Evolutionary conservation across 2,329 filamentous ascomycete genomes (phyloP).

Genomic region (Aspergillus sp.): DNA sequence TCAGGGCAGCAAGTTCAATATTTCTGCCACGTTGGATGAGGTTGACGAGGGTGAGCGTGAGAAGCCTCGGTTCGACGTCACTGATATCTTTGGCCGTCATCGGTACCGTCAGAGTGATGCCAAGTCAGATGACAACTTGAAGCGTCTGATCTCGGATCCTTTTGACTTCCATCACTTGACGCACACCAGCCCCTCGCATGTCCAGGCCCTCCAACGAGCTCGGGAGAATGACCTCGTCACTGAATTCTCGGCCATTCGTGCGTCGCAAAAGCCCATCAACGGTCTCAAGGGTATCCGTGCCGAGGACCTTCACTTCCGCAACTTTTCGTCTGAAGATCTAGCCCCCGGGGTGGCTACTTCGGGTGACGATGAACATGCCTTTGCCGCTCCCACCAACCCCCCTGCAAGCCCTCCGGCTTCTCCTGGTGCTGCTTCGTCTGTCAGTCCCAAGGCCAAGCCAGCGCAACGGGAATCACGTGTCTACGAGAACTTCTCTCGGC

Average conservation of each 20-base stretch:
- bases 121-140: conserved; percentile 39
- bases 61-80: conserved; percentile 26
- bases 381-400: not conserved
- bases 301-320: conserved; percentile 38
- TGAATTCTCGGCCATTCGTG: conserved; percentile 49
- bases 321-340: conserved; percentile 28
- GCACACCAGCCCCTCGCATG: conserved; percentile 51
- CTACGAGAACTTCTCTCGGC: conserved; percentile 52
- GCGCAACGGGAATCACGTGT: conserved; percentile 30
- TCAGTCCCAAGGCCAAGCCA: conserved; percentile 17
- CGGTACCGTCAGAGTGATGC: conserved; percentile 25
- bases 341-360: conserved; percentile 16
- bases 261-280: conserved; percentile 45
- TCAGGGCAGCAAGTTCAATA: conserved; percentile 42
- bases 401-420: conserved; percentile 26
- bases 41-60: conserved; percentile 32
- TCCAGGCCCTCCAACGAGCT: conserved; percentile 46
- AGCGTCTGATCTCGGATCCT: conserved; percentile 52
- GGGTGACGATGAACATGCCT: conserved; percentile 13
- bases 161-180: conserved; percentile 60
- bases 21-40: conserved; percentile 35
- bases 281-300: conserved; percentile 49
- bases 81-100: conserved; percentile 28
- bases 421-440: conserved; percentile 20
- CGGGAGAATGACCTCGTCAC: conserved; percentile 47